phyloP scores from a whole-genome alignment of 2,329 filamentous ascomycete genomes.

The Fusarium phyllophilum region DNA sequence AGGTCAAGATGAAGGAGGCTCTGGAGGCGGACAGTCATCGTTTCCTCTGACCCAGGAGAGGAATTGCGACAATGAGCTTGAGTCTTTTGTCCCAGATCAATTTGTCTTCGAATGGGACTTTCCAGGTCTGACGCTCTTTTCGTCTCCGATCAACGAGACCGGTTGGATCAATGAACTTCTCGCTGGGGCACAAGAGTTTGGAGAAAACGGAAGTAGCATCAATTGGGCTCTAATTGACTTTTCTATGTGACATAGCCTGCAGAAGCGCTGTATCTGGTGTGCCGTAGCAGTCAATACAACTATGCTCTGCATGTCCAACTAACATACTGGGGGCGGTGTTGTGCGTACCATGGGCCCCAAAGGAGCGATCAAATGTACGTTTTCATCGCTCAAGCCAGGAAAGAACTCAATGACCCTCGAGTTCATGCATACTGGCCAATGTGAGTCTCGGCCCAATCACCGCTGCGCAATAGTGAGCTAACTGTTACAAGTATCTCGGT shows the following conservation, averaged over 20 bases:
- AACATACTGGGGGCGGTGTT: too few species aligned
- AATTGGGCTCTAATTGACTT: constrained; percentile 21
- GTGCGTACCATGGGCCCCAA: too few species aligned
- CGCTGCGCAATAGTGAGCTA: fast-evolving
- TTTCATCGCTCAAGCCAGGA: constrained; percentile 13
- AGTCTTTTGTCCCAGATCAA: constrained; percentile 13
- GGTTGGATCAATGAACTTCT: constrained; percentile 14
- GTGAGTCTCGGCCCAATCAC: neutral
- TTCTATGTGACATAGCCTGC: neutral
- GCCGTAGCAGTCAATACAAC: fast-evolving
- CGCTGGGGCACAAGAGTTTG: constrained; percentile 1
- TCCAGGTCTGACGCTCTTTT: constrained; percentile 2
- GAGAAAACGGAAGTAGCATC: constrained; percentile 6
- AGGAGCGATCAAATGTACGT: neutral
- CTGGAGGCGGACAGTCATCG: fast-evolving
- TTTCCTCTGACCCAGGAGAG: neutral
- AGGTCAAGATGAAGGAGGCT: neutral
- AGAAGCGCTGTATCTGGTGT: fast-evolving
- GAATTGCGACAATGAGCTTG: neutral
- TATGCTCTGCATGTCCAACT: neutral
- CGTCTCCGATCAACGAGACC: constrained; percentile 3
- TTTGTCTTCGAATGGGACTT: constrained; percentile 27
- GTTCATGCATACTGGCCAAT: constrained; percentile 33
- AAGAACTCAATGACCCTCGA: constrained; percentile 4
- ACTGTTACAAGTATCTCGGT: neutral